Base-by-base conservation (phyloP, 2,329 filamentous ascomycete species). In the Colletotrichum sidae region DNA sequence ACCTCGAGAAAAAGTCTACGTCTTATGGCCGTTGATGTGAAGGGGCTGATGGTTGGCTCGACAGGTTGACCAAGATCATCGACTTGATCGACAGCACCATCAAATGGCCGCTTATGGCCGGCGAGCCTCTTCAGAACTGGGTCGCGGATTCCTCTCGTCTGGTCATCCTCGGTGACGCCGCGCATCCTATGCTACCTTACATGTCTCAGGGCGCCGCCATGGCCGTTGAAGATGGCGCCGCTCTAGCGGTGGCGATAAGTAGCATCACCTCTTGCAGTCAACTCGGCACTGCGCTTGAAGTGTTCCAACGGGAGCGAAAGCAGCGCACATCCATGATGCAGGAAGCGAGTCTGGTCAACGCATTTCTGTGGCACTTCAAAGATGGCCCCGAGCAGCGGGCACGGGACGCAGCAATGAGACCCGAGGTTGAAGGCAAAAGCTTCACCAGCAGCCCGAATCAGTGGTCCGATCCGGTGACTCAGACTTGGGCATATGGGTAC, bases 121-220 rank as follows among this genome's bases (percentile, higher is more conserved):
- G 71, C 0, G 60, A 69, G 8, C 65, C 66, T 0, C 67, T 79
- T 49, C 68, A 73, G 3, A 51, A 60, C 2, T 90, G 88, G 88
- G 85, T 81, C 0, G 82, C 90, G 66, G 75, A 81, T 0, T 84
- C 80, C 0, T 86, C 82, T 0, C 77, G 84, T 0, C 87, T 88
- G 68, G 84, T 85, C 0, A 81, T 90, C 69, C 78, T 90, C 0
- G 88, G 89, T 0, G 88, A 91, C 69, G 86, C 88, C 0, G 86
- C 87, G 2, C 88, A 91, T 67, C 87, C 88, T 0, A 90, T 87
- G 0, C 77, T 91, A 0, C 89, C 88, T 0, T 91, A 91, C 71
- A 78, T 88, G 0, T 86, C 86, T 2, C 72, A 66, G 41, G 81
- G 85, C 2, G 86, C 86, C 0, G 86, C 86, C 7, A 88, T 89